Conservation (phyloP, 148 eudicot species). For the Fagopyrum tataricum region DNA sequence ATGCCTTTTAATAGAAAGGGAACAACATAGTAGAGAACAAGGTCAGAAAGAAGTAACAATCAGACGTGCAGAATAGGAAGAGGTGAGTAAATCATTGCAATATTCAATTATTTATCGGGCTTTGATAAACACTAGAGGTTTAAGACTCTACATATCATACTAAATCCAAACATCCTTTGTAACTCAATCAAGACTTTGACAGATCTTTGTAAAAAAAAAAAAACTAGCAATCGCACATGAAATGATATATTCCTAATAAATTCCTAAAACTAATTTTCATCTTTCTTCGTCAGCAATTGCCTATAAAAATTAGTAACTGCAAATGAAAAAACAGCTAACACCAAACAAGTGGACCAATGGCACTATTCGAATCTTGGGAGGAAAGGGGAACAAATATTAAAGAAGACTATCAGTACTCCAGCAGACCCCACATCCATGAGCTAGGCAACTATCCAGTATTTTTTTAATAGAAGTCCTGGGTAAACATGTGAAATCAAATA, state of each 20-base stretch:
- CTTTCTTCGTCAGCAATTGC: not conserved
- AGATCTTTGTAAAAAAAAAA: not conserved
- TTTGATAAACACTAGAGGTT: not conserved
- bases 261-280: not conserved
- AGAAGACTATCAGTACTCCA: not conserved
- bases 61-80: not conserved
- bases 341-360: not conserved
- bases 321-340: not conserved
- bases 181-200: not conserved
- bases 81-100: not conserved
- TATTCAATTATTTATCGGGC: not conserved
- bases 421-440: not conserved
- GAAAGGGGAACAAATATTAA: not conserved
- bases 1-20: conserved; percentile 36
- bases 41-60: not conserved
- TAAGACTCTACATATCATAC: not conserved
- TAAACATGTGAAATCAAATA: conserved; percentile 2
- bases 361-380: not conserved
- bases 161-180: not conserved
- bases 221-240: not conserved
- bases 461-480: not conserved
- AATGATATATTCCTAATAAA: not conserved
- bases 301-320: not conserved
- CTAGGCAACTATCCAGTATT: not conserved
- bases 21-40: not conserved